phyloP scores from a whole-genome alignment of 192 early-diverging fungal genomes.

The Coemansia sp. region DNA sequence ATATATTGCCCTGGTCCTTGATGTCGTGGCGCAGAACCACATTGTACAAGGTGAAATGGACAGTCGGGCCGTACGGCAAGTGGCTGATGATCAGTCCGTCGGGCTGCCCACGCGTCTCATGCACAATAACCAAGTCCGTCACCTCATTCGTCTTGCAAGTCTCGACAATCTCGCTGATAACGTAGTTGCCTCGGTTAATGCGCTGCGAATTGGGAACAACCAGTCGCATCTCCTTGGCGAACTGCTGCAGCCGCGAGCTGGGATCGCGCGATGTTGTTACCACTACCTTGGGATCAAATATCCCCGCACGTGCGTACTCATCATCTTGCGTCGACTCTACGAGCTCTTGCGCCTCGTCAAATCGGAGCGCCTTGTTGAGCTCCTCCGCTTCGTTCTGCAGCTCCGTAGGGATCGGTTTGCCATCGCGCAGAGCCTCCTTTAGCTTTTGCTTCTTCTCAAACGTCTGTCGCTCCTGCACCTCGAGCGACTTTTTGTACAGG shows the following conservation, averaged over 20 bases:
- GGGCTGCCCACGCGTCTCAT: slow-evolving; percentile 95
- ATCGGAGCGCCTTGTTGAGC: slow-evolving; percentile 78
- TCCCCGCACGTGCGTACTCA: slow-evolving; percentile 94
- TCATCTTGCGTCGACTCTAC: slow-evolving; percentile 89
- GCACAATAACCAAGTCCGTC: slow-evolving; percentile 93
- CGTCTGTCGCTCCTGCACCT: slow-evolving; percentile 88
- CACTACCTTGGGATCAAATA: slow-evolving; percentile 92
- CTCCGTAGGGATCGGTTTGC: slow-evolving; percentile 86
- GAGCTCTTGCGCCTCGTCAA: slow-evolving; percentile 82
- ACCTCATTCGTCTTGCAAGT: slow-evolving; percentile 93
- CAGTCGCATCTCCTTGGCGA: slow-evolving; percentile 96
- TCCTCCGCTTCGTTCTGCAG: slow-evolving; percentile 75
- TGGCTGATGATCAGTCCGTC: slow-evolving; percentile 95
- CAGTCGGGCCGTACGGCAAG: slow-evolving; percentile 97
- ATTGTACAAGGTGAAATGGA: slow-evolving; percentile 97
- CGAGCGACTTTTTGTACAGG: slow-evolving; percentile 95
- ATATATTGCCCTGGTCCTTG: slow-evolving; percentile 93
- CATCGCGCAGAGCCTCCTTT: slow-evolving; percentile 89
- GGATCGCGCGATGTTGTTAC: slow-evolving; percentile 97
- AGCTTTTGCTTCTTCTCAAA: slow-evolving; percentile 94
- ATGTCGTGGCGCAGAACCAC: slow-evolving; percentile 98
- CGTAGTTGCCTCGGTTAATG: slow-evolving; percentile 97
- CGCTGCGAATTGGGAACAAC: slow-evolving; percentile 95
- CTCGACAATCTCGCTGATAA: slow-evolving; percentile 94
- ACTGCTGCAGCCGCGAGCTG: slow-evolving; percentile 88